Evolutionary conservation across 2,329 filamentous ascomycete species (phyloP).

Genomic region (Curvularia eragrostidis): DNA sequence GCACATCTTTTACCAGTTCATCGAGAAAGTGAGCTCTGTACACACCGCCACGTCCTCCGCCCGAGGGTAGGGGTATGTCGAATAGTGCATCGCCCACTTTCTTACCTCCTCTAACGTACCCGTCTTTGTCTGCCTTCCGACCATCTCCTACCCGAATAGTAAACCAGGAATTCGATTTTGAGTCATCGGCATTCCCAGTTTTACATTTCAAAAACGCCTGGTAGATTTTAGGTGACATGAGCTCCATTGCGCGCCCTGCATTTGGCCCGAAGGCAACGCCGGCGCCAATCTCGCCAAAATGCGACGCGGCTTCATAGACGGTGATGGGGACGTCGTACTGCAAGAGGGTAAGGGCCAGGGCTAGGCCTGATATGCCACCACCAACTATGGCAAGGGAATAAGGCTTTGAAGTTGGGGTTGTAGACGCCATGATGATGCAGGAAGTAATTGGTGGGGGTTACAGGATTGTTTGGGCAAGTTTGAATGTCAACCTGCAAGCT

Average conservation of each 20-base stretch:
- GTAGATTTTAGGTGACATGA: constrained; percentile 56
- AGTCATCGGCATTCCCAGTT: constrained; percentile 47
- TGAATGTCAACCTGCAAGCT: not conserved
- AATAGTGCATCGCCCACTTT: constrained; percentile 43
- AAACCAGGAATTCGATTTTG: constrained; percentile 37
- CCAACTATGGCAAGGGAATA: constrained; percentile 64
- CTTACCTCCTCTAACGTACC: constrained; percentile 35
- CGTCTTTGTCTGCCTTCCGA: constrained; percentile 40
- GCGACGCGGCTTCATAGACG: constrained; percentile 63
- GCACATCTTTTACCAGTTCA: constrained; percentile 58
- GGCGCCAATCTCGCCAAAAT: constrained; percentile 65
- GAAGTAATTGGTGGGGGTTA: not conserved
- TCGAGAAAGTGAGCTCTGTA: constrained; percentile 61
- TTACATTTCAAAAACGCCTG: constrained; percentile 53
- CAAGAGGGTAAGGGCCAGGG: constrained; percentile 61
- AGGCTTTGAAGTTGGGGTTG: constrained; percentile 34
- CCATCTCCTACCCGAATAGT: constrained; percentile 43
- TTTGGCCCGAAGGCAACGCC: constrained; percentile 65
- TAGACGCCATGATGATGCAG: constrained; percentile 26
- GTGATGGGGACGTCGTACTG: constrained; percentile 55
- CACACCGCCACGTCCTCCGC: constrained; percentile 46
- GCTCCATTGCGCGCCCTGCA: constrained; percentile 61
- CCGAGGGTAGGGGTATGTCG: constrained; percentile 34
- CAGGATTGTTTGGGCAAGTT: not conserved
- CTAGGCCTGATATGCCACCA: constrained; percentile 65